A percentile compares a stretch with the other conserved stretches of the same genome.
phyloP scores from a whole-genome alignment of 148 eudicot genomes.

The Vaccinium vitisidaea region DNA sequence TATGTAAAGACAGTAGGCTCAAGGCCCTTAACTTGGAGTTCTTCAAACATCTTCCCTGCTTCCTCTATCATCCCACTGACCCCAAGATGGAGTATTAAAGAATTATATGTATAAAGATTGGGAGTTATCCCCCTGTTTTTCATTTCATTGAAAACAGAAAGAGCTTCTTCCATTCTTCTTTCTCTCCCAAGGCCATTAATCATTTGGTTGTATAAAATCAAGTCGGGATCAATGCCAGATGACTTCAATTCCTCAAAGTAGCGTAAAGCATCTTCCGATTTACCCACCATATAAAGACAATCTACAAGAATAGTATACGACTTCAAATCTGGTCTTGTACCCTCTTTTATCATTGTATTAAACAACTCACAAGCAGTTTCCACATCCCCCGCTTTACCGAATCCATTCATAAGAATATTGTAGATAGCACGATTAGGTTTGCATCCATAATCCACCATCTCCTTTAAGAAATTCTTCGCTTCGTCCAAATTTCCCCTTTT shows the following conservation, averaged over 20 bases:
- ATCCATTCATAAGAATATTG: conserved; percentile 89
- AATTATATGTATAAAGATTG: conserved; percentile 75
- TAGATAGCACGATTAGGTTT: conserved; percentile 82
- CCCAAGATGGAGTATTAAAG: conserved; percentile 79
- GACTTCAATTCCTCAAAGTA: conserved; percentile 70
- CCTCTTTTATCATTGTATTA: conserved; percentile 69
- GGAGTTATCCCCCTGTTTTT: conserved; percentile 53
- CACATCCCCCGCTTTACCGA: conserved; percentile 83
- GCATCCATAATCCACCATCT: conserved; percentile 81
- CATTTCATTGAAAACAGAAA: conserved; percentile 69
- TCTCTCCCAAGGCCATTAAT: conserved; percentile 82
- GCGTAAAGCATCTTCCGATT: conserved; percentile 62
- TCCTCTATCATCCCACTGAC: conserved; percentile 68
- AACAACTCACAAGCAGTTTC: conserved; percentile 68
- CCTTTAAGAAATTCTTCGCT: conserved; percentile 70
- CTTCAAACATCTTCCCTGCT: conserved; percentile 67
- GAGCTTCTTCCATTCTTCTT: conserved; percentile 58
- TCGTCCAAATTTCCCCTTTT: conserved; percentile 74
- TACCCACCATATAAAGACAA: conserved; percentile 62
- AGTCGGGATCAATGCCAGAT: conserved; percentile 80
- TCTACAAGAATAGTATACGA: conserved; percentile 89
- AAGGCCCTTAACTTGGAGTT: conserved; percentile 63
- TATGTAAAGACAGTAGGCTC: conserved; percentile 84
- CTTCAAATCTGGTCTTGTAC: conserved; percentile 82
- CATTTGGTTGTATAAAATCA: conserved; percentile 77